Base-by-base conservation (phyloP, 1,284 basidiomycete genomes). In the Melanopsichium pennsylvanicum region DNA sequence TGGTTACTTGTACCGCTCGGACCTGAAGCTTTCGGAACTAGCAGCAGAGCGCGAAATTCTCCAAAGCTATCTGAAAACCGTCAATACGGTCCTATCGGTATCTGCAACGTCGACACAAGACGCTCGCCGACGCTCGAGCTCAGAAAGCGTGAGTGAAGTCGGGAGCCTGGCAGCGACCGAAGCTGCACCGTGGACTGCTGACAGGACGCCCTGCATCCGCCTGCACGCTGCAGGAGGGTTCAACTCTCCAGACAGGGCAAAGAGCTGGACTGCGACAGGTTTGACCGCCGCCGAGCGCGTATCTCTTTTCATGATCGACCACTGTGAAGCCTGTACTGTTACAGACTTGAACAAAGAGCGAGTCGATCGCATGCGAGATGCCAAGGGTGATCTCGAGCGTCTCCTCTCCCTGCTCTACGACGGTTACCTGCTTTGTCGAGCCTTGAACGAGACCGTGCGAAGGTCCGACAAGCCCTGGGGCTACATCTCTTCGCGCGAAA, bases 381-480 rank as follows among this genome's bases (percentile, higher is more conserved):
- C 54, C 16, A 32, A 21, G 22, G 18, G 40, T 16, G 48, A 63
- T 13, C 31, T 52, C 1, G 34, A 49, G 8, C 19, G 19, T 3
- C 41, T 70, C 12, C 42, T 72, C 18, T 15, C 36, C 0, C 41
- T 33, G 13, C 59, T 60, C 8, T 60, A n/a, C 83, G 85, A 41
- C 83, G 92, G 92, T 0, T 89, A 91, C 70, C 81, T 92, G 15
- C 85, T 93, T 4, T 93, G 91, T 68, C 81, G 85, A 2, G 88
- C 89, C 1, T 93, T 92, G 82, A 94, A 93, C 79, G 82, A 85
- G 4, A 88, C 86, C 11, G 88, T 93, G 0, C 86, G 91, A 25
- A 85, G 87, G 56, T 92, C 90, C 9, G 86, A 87, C 43, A 87
- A 89, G 68, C 90, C 90, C 2, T 94, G 92, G 91, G 92, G 92